phyloP scores from a whole-genome alignment of 2,329 filamentous ascomycete genomes.

The Monosporascus sp. region DNA sequence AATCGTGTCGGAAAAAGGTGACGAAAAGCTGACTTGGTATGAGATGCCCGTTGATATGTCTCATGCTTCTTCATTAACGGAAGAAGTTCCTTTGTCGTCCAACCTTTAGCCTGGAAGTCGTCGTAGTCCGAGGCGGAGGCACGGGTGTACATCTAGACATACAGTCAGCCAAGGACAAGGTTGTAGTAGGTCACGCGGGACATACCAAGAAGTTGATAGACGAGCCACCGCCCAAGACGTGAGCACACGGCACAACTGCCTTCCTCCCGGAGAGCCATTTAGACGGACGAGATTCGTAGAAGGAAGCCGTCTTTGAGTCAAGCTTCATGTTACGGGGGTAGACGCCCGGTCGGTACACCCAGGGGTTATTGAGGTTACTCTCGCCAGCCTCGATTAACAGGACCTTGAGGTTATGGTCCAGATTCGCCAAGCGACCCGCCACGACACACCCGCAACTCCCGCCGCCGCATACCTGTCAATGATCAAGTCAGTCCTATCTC shows the following conservation, averaged over 20 bases:
- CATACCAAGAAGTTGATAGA: conserved; percentile 72
- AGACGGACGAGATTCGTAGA: conserved; percentile 72
- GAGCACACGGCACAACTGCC: conserved; percentile 69
- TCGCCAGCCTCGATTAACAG: conserved; percentile 29
- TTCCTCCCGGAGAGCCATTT: conserved; percentile 66
- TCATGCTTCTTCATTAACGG: conserved; percentile 78
- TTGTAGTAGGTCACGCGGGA: neutral
- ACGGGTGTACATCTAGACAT: conserved; percentile 61
- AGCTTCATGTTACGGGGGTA: conserved; percentile 71
- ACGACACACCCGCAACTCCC: conserved; percentile 61
- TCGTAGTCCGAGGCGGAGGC: conserved; percentile 70
- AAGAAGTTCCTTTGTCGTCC: conserved; percentile 68
- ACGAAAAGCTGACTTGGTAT: conserved; percentile 41
- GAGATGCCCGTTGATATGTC: conserved; percentile 64
- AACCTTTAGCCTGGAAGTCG: conserved; percentile 75
- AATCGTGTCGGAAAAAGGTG: neutral
- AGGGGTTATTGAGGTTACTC: conserved; percentile 66
- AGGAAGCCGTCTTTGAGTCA: conserved; percentile 75
- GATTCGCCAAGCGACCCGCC: conserved; percentile 59
- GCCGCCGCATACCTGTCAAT: conserved; percentile 57
- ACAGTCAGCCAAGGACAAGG: conserved; percentile 6
- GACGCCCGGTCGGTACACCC: conserved; percentile 69
- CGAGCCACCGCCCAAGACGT: conserved; percentile 66
- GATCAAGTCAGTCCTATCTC: neutral
- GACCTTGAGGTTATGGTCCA: conserved; percentile 69